phyloP scores from a whole-genome alignment of 257 asterid species.

The Ligustrum vulgare region DNA sequence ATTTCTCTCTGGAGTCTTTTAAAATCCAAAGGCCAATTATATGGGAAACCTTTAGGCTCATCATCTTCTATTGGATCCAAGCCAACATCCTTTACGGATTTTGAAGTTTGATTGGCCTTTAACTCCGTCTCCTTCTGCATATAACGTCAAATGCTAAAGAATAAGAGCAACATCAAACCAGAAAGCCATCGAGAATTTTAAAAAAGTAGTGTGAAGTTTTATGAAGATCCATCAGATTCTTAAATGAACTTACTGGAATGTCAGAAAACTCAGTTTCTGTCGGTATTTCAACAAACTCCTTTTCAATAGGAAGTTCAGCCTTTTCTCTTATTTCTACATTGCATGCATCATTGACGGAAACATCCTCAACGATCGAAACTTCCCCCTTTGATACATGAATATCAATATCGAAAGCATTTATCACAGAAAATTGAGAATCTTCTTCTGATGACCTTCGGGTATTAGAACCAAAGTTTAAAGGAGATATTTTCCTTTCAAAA shows the following conservation, averaged over 20 bases:
- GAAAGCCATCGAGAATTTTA: background rate
- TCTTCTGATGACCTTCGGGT: constrained; percentile 37
- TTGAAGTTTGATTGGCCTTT: constrained; percentile 38
- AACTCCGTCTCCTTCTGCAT: constrained; percentile 44
- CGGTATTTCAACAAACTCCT: constrained; percentile 30
- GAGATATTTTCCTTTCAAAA: constrained; percentile 45
- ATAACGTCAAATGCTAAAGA: constrained; percentile 3
- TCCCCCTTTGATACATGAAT: constrained; percentile 43
- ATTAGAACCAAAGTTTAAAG: constrained; percentile 35
- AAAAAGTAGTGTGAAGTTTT: background rate
- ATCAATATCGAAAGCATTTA: constrained; percentile 47
- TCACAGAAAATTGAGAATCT: constrained; percentile 45
- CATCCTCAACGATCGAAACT: constrained; percentile 29
- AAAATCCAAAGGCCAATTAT: constrained; percentile 76
- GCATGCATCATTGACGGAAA: constrained; percentile 20
- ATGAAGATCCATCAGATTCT: background rate
- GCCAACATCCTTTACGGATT: constrained; percentile 64
- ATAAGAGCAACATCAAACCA: background rate
- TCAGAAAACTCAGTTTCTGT: constrained; percentile 13
- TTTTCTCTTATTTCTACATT: constrained; percentile 28
- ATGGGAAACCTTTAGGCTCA: constrained; percentile 42
- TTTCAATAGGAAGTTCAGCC: constrained; percentile 29
- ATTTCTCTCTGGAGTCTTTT: constrained; percentile 71
- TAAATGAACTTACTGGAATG: constrained; percentile 31
- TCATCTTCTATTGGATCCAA: constrained; percentile 83